Evolutionary conservation across 139 green algal species (phyloP).

Genomic region (Tetradesmus obliquus): DNA sequence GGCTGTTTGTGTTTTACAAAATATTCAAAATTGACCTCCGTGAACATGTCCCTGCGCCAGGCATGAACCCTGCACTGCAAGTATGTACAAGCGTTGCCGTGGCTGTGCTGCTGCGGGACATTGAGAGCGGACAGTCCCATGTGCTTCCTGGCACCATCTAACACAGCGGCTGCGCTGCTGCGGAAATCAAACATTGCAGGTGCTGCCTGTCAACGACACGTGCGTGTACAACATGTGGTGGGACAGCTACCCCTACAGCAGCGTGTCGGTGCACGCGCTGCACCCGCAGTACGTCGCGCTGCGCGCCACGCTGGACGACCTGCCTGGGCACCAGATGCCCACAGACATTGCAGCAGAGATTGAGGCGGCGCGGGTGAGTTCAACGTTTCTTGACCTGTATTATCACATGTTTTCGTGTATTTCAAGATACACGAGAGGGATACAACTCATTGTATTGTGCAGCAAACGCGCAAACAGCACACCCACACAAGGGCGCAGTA

Average conservation of each 20-base stretch:
- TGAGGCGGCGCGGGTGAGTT: not conserved
- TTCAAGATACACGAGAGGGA: not conserved
- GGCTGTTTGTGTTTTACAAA: not conserved
- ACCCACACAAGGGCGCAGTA: too few relatives aligned
- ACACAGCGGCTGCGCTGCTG: too few relatives aligned
- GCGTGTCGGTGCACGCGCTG: conserved; percentile 91
- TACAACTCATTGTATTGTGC: not conserved
- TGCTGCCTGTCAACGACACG: conserved; percentile 98
- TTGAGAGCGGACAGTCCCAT: too few relatives aligned
- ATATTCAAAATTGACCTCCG: too few relatives aligned
- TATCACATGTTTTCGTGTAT: not conserved
- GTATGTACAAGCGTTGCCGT: too few relatives aligned
- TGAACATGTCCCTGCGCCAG: too few relatives aligned
- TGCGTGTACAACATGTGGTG: conserved; percentile 90
- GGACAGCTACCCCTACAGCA: conserved; percentile 97
- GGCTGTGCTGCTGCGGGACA: too few relatives aligned
- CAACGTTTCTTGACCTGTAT: not conserved
- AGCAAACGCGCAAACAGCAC: too few relatives aligned
- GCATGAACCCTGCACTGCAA: too few relatives aligned
- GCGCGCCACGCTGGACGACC: conserved; percentile 49
- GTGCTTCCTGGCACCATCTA: too few relatives aligned
- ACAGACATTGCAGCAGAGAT: conserved; percentile 52
- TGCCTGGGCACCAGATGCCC: conserved; percentile 43
- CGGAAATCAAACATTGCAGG: conserved; percentile 58
- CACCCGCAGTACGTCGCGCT: conserved; percentile 83